Conservation (phyloP, 495 filamentous ascomycete genomes). For the Xylaria longipes region DNA sequence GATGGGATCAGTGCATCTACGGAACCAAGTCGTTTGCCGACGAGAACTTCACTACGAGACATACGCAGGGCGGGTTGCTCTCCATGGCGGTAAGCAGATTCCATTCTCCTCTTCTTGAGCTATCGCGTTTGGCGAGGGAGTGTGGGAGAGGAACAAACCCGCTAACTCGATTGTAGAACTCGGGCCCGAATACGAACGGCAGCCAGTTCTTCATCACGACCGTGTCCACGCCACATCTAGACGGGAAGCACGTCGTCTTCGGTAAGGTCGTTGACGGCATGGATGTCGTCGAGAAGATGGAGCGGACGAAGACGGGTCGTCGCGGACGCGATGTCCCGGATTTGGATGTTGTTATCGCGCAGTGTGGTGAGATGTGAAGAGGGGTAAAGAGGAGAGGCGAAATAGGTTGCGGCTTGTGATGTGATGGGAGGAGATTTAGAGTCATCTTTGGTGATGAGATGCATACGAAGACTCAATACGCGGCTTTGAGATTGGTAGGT, state of each 20-base stretch:
- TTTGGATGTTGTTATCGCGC: constrained; percentile 81
- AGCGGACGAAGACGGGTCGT: constrained; percentile 78
- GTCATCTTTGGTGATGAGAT: not conserved
- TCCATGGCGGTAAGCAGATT: constrained; percentile 83
- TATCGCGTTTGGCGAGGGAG: constrained; percentile 26
- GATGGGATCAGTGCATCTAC: constrained; percentile 67
- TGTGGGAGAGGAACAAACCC: not conserved
- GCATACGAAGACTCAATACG: too few relatives aligned
- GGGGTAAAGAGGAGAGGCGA: too few relatives aligned
- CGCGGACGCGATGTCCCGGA: constrained; percentile 79
- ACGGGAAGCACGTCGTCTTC: constrained; percentile 95
- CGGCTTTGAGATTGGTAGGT: not conserved
- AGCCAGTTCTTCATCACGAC: constrained; percentile 98
- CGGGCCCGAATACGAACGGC: constrained; percentile 91
- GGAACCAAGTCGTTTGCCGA: constrained; percentile 84
- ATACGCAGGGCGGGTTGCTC: constrained; percentile 78
- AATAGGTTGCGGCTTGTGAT: not conserved
- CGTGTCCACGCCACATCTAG: constrained; percentile 83
- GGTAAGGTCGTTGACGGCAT: constrained; percentile 89
- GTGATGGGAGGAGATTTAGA: not conserved
- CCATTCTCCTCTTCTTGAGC: not conserved
- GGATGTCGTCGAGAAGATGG: constrained; percentile 90
- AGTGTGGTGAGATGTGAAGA: constrained; percentile 87
- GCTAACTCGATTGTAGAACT: constrained; percentile 64
- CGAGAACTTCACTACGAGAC: constrained; percentile 84